These are phyloP conservation scores for Ambrosia trifida DNA, from an alignment of 129 eudicot species.

Conservation along the genomic window DNA sequence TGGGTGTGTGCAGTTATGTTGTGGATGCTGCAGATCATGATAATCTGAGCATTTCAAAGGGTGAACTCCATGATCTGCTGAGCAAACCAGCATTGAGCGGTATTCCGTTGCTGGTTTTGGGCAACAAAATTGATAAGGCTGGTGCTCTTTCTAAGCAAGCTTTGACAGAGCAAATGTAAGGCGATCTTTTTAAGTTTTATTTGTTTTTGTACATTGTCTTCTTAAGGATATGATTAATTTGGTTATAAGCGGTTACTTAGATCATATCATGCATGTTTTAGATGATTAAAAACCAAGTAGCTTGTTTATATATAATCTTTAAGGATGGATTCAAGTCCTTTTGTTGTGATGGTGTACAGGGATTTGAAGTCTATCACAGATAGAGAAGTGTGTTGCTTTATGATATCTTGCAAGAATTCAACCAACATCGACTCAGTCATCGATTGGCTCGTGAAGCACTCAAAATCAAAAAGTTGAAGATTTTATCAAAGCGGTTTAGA, in stretches of 20 bases:
- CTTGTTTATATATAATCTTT: conserved; percentile 53
- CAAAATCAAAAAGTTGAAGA: conserved; percentile 35
- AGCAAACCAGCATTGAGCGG: conserved; percentile 80
- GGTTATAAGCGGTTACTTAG: neutral
- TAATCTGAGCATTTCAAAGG: conserved; percentile 76
- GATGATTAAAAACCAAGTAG: neutral
- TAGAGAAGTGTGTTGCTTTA: conserved; percentile 56
- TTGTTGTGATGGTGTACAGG: conserved; percentile 80
- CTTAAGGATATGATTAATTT: neutral
- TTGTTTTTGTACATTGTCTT: neutral
- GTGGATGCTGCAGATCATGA: conserved; percentile 99
- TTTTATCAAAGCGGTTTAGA: conserved; percentile 31
- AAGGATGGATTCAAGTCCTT: conserved; percentile 72
- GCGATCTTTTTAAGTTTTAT: neutral
- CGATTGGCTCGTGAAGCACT: conserved; percentile 58
- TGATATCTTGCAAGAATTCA: conserved; percentile 66
- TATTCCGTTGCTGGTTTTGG: conserved; percentile 90
- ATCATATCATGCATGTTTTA: neutral
- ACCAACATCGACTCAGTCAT: conserved; percentile 50
- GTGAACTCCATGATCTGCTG: conserved; percentile 93
- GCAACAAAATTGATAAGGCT: conserved; percentile 91
- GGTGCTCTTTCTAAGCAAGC: conserved; percentile 87
- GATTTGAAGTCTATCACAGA: conserved; percentile 52
- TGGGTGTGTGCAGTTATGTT: conserved; percentile 56
- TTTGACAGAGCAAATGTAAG: conserved; percentile 90